Percentiles rank a stretch among this genome's conserved stretches.
Evolutionary conservation across 2,329 filamentous ascomycete species (phyloP).

Genomic region (Acrodontium crateriforme): DNA sequence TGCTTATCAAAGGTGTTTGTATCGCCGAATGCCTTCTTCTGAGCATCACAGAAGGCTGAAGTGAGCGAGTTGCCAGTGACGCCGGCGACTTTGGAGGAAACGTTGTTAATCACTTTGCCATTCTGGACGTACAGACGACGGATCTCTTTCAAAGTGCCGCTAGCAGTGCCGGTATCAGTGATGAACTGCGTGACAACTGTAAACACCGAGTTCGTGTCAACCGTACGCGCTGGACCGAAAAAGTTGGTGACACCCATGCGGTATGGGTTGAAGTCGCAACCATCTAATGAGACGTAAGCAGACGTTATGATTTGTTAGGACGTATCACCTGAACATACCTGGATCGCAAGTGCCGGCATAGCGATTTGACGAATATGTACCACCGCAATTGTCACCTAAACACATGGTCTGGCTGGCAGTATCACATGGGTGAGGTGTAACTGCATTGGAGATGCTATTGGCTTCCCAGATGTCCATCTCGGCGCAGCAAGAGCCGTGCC

Average conservation of each 20-base stretch:
- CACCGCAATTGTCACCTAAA: neutral
- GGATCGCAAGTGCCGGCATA: too few relatives aligned
- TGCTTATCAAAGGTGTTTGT: slow-evolving; percentile 37
- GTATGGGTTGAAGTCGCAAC: slow-evolving; percentile 54
- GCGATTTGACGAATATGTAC: slow-evolving; percentile 1
- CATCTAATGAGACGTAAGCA: too few relatives aligned
- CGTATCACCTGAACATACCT: too few relatives aligned
- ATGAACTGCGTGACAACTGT: slow-evolving; percentile 57
- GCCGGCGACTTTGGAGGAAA: slow-evolving; percentile 28
- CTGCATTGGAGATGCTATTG: slow-evolving; percentile 50
- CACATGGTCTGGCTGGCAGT: slow-evolving; percentile 36
- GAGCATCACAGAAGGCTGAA: slow-evolving; percentile 39
- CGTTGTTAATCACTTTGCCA: slow-evolving; percentile 45
- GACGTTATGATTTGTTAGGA: too few relatives aligned
- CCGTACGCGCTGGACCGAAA: slow-evolving; percentile 44
- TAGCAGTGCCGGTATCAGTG: slow-evolving; percentile 34
- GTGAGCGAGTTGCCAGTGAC: slow-evolving; percentile 43
- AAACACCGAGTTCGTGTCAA: slow-evolving; percentile 43
- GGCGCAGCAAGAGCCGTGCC: slow-evolving; percentile 48
- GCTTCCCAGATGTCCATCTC: slow-evolving; percentile 63
- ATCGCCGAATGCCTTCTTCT: slow-evolving; percentile 19
- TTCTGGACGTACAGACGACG: slow-evolving; percentile 53
- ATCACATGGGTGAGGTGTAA: slow-evolving; percentile 52
- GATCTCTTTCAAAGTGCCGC: slow-evolving; percentile 45
- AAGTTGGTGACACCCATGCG: slow-evolving; percentile 50